Base-by-base conservation (phyloP, 2,329 filamentous ascomycete genomes). In the Colletotrichum sp. region DNA sequence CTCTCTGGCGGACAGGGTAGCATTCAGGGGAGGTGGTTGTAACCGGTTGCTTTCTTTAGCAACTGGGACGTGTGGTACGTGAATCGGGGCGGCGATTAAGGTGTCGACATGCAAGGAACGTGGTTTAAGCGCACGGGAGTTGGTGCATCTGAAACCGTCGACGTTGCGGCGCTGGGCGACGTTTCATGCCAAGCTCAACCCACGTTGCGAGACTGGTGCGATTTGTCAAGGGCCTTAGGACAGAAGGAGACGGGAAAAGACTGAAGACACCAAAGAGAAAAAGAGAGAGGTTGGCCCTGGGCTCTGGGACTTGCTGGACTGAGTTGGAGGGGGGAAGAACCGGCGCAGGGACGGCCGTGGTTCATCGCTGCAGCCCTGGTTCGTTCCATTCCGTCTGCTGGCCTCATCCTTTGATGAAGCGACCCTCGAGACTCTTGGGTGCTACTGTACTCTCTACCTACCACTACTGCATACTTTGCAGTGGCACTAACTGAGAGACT, bases 81-180 rank as follows among this genome's bases (percentile, higher is more conserved):
- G 69, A 73, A 64, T 73, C 69, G 69, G 69, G 64, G 21, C 61
- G 43, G 56, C 58, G 63, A 69, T 75, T 69, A 73, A 75, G 73
- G 73, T 75, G 69, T 73, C 56, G 63, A 38, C 73, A 75, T 73
- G 73, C 73, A 73, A 75, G 73, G 73, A 73, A 73, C 73, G 73
- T 68, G 69, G 73, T 64, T 75, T 38, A 64, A 69, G 73, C 69
- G 73, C 69, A 75, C 73, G 73, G 69, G 63, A 75, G 56, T 48
- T 75, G 69, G 58, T 73, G 69, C 36, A 75, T 75, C 73, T 75
- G 73, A 75, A 75, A 75, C 73, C 63, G 69, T 75, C 69, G 63
- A 75, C 69, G 73, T 75, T 75, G 73, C 73, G 73, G 58, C 73
- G 73, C 61, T 73, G 69, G 63, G 73, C 63, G 73, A 75, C 73